These are phyloP conservation scores for Micractinium sp. DNA, from an alignment of 139 green algal species.

Conservation along the genomic window DNA sequence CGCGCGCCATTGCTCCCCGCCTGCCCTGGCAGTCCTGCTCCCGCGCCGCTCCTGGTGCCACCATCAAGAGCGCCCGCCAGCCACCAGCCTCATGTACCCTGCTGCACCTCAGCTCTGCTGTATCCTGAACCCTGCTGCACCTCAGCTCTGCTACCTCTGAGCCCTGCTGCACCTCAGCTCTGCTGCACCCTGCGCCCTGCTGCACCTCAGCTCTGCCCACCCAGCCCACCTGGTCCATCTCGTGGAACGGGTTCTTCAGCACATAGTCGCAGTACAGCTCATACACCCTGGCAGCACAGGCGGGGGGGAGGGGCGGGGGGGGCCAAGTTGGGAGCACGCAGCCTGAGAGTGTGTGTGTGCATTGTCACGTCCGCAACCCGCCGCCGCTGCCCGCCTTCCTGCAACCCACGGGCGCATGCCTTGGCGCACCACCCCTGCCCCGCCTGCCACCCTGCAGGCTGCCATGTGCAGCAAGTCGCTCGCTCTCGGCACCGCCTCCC, in stretches of 20 bases:
- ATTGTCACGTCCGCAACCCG: not conserved
- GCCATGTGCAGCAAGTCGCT: too few relatives aligned
- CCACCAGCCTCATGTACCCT: not conserved
- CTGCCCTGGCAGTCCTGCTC: too few relatives aligned
- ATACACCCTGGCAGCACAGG: constrained; percentile 43
- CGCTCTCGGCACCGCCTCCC: too few relatives aligned
- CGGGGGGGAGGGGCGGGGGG: not conserved
- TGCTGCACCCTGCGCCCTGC: not conserved
- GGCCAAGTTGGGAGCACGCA: not conserved
- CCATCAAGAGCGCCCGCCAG: not conserved
- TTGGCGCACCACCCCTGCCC: too few relatives aligned
- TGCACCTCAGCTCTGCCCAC: not conserved
- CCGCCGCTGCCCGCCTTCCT: not conserved
- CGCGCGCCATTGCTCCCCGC: too few relatives aligned
- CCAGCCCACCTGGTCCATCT: constrained; percentile 60
- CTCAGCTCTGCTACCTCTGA: not conserved
- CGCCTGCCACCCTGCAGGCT: too few relatives aligned
- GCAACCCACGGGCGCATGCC: too few relatives aligned
- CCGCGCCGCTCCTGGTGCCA: too few relatives aligned
- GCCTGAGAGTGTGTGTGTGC: not conserved
- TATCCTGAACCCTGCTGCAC: not conserved
- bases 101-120: not conserved
- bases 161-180: not conserved
- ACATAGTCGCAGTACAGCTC: constrained; percentile 68
- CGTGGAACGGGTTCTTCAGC: constrained; percentile 72